phyloP scores from a whole-genome alignment of 164 flowering plant species.

The Piper betle region DNA sequence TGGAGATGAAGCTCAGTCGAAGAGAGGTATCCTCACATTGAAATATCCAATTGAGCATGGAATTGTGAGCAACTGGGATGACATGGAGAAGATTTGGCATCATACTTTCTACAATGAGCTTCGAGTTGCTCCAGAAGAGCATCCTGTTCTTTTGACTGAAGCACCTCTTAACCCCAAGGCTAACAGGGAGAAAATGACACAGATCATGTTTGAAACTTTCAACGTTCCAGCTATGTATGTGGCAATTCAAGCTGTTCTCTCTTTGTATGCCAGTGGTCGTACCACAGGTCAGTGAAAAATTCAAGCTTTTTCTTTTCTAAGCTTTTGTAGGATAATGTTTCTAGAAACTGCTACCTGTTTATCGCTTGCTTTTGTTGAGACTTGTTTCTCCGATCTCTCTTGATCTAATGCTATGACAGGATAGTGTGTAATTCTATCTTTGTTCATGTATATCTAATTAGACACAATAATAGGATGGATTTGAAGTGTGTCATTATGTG shows the following conservation, averaged over 20 bases:
- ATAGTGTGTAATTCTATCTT: too few species aligned
- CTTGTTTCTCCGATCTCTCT: too few species aligned
- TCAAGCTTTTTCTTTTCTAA: background rate
- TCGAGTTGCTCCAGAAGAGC: conserved; percentile 66
- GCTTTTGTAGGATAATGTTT: background rate
- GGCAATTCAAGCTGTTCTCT: conserved; percentile 56
- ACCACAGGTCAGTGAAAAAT: conserved; percentile 43
- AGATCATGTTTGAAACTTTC: conserved; percentile 58
- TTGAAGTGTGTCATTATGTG: too few species aligned
- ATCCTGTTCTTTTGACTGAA: conserved; percentile 59
- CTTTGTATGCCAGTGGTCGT: conserved; percentile 70
- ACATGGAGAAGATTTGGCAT: conserved; percentile 72
- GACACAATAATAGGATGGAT: too few species aligned
- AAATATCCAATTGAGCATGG: conserved; percentile 77
- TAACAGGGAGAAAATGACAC: conserved; percentile 60
- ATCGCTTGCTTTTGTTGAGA: too few species aligned
- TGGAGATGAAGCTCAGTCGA: conserved; percentile 57
- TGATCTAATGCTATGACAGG: too few species aligned
- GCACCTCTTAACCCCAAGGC: conserved; percentile 68
- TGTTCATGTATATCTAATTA: too few species aligned
- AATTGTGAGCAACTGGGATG: conserved; percentile 72
- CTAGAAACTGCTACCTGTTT: too few species aligned
- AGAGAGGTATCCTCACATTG: conserved; percentile 48
- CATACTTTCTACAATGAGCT: conserved; percentile 52
- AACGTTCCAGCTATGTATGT: conserved; percentile 58